Evolutionary conservation across 164 flowering plant genomes (phyloP).

Genomic region (Vitis labrusca): DNA sequence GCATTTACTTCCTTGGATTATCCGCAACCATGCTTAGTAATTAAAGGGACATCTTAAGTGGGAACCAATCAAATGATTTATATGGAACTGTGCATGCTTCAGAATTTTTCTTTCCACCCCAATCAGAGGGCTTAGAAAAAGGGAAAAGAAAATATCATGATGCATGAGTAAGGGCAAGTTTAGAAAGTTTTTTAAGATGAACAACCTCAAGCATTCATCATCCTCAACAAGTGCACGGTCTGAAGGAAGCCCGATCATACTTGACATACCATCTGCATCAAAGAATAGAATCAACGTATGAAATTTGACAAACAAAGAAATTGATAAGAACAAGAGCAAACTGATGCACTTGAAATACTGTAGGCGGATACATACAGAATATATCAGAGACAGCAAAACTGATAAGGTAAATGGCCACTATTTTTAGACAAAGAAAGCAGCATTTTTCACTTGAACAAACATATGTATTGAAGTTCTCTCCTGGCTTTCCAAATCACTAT

Average conservation of each 20-base stretch:
- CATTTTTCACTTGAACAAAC: background rate
- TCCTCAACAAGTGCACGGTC: conserved; percentile 84
- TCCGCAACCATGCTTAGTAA: too few relatives aligned
- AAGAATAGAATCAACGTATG: conserved; percentile 3
- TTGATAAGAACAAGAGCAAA: background rate
- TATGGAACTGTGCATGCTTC: too few relatives aligned
- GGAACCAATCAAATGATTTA: too few relatives aligned
- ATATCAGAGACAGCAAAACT: background rate
- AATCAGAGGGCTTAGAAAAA: background rate
- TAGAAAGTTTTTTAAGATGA: background rate
- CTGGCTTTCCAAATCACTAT: background rate
- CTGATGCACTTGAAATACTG: background rate
- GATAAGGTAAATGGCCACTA: background rate
- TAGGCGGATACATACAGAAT: background rate
- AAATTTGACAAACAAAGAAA: background rate
- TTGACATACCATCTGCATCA: conserved; percentile 62
- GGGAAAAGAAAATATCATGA: background rate
- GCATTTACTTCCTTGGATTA: too few relatives aligned
- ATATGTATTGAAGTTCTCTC: background rate
- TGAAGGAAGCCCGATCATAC: conserved; percentile 95
- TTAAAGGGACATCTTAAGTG: too few relatives aligned
- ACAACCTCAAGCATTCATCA: conserved; percentile 85
- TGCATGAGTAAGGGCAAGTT: background rate
- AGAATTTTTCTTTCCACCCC: too few relatives aligned
- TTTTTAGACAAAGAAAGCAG: background rate